Conservation (phyloP, 2,329 filamentous ascomycete genomes). For the Colletotrichum filicis region DNA sequence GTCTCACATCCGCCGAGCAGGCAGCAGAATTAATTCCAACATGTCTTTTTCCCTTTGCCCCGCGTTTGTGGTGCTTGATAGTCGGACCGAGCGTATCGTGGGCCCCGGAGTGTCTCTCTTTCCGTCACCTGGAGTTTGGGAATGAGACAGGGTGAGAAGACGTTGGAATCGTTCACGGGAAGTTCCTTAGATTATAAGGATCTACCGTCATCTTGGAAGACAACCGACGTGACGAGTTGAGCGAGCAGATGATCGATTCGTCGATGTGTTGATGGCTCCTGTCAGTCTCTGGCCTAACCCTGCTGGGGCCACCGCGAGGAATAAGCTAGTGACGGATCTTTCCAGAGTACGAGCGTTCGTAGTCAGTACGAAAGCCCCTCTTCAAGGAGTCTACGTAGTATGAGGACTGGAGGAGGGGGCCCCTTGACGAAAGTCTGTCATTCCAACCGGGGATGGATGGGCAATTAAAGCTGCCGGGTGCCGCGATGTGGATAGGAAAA, state of each 20-base stretch:
- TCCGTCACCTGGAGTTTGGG: too few relatives aligned
- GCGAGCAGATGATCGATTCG: background rate
- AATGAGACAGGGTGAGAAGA: background rate
- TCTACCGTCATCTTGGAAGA: background rate
- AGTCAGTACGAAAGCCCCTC: background rate
- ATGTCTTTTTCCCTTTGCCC: too few relatives aligned
- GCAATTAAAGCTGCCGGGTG: background rate
- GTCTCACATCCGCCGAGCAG: constrained; percentile 7
- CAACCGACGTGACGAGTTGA: too few relatives aligned
- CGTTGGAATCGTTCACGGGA: background rate
- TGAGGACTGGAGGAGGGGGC: background rate
- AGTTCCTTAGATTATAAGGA: background rate
- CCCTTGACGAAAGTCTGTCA: constrained; percentile 2
- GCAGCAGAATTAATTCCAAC: constrained; percentile 22
- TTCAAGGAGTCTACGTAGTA: background rate
- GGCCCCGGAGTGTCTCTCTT: background rate
- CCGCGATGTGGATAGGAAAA: background rate
- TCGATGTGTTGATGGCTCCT: background rate
- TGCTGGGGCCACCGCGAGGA: background rate
- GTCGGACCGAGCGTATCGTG: background rate
- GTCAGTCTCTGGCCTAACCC: background rate
- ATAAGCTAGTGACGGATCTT: background rate
- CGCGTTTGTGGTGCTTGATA: background rate
- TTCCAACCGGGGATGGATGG: background rate
- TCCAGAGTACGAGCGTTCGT: background rate